These are phyloP conservation scores for Fusarium armeniacum DNA, from an alignment of 2,329 filamentous ascomycete species.

Conservation along the genomic window DNA sequence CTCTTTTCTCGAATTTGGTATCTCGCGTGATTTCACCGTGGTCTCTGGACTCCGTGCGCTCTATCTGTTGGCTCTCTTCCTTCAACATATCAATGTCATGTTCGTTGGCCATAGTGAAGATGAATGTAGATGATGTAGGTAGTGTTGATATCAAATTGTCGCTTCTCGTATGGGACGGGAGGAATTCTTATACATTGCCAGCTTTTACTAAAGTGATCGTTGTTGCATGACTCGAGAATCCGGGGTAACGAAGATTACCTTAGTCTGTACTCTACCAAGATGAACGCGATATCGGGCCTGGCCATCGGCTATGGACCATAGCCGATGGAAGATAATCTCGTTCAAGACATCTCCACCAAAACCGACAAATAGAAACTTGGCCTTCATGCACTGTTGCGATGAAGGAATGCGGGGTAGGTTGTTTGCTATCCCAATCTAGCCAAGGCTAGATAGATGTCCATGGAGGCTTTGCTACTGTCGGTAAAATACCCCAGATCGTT, in stretches of 20 bases:
- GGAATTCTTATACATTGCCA: not conserved
- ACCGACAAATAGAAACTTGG: not conserved
- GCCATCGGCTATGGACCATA: slow-evolving; percentile 19
- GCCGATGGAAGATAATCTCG: not conserved
- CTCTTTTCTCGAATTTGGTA: slow-evolving; percentile 31
- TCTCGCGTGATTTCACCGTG: not conserved
- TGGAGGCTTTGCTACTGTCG: too few species aligned
- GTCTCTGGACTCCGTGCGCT: not conserved
- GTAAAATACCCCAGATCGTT: not conserved
- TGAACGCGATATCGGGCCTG: not conserved
- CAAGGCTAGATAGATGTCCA: not conserved
- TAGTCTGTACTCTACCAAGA: not conserved
- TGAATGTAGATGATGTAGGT: not conserved
- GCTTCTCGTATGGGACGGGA: not conserved
- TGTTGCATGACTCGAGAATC: not conserved
- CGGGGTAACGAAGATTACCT: not conserved
- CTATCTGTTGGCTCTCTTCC: slow-evolving; percentile 14
- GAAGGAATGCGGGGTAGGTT: slow-evolving; percentile 5
- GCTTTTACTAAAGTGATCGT: not conserved
- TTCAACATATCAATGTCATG: slow-evolving; percentile 12
- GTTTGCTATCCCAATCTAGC: not conserved
- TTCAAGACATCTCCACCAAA: not conserved
- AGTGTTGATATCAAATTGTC: not conserved
- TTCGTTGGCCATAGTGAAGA: not conserved
- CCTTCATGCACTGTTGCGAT: not conserved